These are phyloP conservation scores for Exserohilum turcica DNA, from an alignment of 2,329 filamentous ascomycete species.

Conservation along the genomic window DNA sequence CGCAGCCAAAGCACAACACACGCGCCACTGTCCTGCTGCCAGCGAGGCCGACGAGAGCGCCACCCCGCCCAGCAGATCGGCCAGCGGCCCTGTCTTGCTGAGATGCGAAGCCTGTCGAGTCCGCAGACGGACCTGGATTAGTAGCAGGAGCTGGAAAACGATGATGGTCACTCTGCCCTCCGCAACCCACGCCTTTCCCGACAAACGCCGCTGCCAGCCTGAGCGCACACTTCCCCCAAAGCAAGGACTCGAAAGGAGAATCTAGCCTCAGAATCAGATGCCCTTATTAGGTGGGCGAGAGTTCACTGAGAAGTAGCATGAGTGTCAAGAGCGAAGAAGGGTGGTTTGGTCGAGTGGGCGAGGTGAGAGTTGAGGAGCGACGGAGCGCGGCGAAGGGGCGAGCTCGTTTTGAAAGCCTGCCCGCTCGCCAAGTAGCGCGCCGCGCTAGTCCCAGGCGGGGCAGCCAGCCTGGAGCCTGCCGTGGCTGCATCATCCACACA, in stretches of 20 bases:
- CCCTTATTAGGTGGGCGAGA: constrained; percentile 48
- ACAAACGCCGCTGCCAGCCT: constrained; percentile 40
- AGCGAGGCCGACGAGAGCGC: constrained; percentile 4
- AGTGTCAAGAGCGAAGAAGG: constrained; percentile 39
- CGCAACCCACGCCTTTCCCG: constrained; percentile 31
- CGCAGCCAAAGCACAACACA: constrained; percentile 43
- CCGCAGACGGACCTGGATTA: constrained; percentile 40
- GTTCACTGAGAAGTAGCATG: constrained; percentile 47
- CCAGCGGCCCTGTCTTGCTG: constrained; percentile 24
- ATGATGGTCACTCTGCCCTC: constrained; percentile 42
- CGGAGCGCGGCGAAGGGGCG: constrained; percentile 29
- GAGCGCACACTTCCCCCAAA: constrained; percentile 40
- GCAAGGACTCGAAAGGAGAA: constrained; percentile 38
- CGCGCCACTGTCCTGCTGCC: constrained; percentile 21
- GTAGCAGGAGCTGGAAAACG: constrained; percentile 33
- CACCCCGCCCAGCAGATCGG: constrained; percentile 31
- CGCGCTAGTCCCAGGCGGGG: constrained; percentile 27
- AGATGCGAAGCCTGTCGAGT: constrained; percentile 30
- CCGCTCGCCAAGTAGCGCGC: constrained; percentile 24
- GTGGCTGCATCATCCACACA: constrained; percentile 13
- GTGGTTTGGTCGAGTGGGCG: constrained; percentile 24
- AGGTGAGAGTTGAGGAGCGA: constrained; percentile 35
- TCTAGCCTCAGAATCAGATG: constrained; percentile 46
- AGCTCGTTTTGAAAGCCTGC: constrained; percentile 27
- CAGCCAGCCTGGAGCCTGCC: constrained; percentile 19